These are phyloP conservation scores for Pythium phragmitis DNA, from an alignment of 352 stramenopile genomes.

Conservation along the genomic window DNA sequence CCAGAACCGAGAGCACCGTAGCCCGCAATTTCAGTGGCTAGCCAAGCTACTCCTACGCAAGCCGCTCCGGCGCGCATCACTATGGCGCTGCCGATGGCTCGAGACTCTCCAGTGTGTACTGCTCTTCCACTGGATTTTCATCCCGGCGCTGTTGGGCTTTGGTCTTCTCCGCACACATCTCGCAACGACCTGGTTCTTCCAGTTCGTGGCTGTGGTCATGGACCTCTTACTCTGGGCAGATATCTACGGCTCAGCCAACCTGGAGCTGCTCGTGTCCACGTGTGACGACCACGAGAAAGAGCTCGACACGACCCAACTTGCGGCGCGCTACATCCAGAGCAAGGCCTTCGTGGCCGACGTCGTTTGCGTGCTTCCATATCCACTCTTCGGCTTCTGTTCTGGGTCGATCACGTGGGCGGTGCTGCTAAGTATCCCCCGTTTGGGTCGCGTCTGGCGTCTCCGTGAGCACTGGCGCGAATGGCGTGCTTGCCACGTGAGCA, in stretches of 20 bases:
- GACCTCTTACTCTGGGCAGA: constrained; percentile 43
- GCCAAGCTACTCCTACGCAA: constrained; percentile 30
- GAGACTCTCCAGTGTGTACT: constrained; percentile 40
- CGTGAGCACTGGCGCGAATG: constrained; percentile 38
- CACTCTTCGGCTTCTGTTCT: constrained; percentile 20
- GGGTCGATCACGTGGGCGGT: background rate
- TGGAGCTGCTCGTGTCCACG: constrained; percentile 28
- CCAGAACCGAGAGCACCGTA: constrained; percentile 16
- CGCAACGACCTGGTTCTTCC: constrained; percentile 11
- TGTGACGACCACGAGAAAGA: constrained; percentile 32
- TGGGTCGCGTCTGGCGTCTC: constrained; percentile 39
- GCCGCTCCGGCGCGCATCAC: constrained; percentile 32
- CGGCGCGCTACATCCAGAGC: constrained; percentile 27
- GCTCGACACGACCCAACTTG: constrained; percentile 24
- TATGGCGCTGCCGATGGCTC: constrained; percentile 41
- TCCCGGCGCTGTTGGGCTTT: constrained; percentile 44
- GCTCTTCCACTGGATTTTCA: constrained; percentile 37
- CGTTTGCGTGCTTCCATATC: constrained; percentile 44
- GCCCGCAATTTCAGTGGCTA: background rate
- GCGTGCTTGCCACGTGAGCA: constrained; percentile 10
- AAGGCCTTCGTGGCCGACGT: constrained; percentile 36
- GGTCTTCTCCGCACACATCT: constrained; percentile 28
- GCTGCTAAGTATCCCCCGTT: constrained; percentile 34
- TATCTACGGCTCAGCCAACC: constrained; percentile 51
- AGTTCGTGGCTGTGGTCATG: constrained; percentile 25